Percentiles rank a stretch among this genome's conserved stretches.
phyloP scores from a whole-genome alignment of 1,284 basidiomycete species.

The Pyrrhoderma noxium region DNA sequence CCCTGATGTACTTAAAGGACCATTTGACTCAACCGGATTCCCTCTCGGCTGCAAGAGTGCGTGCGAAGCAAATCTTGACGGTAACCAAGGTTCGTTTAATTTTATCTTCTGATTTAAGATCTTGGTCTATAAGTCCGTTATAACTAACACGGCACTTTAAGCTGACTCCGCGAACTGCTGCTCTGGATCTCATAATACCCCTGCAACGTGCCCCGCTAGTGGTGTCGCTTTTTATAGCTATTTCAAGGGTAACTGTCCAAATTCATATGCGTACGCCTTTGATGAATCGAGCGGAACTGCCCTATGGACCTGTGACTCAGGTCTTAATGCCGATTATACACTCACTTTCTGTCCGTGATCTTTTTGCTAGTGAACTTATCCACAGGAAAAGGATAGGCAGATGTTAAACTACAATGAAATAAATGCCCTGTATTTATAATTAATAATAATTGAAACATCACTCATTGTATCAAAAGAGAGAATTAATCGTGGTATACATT shows the following conservation, averaged over 20 bases:
- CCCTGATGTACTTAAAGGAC: constrained; percentile 44
- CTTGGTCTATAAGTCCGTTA: constrained; percentile 28
- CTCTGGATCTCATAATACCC: constrained; percentile 42
- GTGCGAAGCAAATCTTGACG: constrained; percentile 46
- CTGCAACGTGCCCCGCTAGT: constrained; percentile 42
- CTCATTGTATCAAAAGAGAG: too few species aligned
- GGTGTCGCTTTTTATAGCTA: constrained; percentile 45
- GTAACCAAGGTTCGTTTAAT: constrained; percentile 32
- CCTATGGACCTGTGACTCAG: constrained; percentile 42
- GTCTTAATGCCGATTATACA: constrained; percentile 41
- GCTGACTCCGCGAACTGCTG: constrained; percentile 45
- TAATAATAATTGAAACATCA: too few species aligned
- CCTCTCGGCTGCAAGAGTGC: constrained; percentile 53
- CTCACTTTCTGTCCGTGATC: constrained; percentile 45
- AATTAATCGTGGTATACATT: too few species aligned
- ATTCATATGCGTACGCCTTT: constrained; percentile 51
- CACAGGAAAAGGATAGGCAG: too few species aligned
- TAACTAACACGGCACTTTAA: constrained; percentile 28
- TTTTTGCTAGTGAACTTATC: too few species aligned
- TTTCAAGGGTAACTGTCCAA: constrained; percentile 50
- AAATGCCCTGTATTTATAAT: too few species aligned
- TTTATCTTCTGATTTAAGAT: constrained; percentile 19
- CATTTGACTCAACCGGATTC: constrained; percentile 42
- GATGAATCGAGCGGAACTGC: constrained; percentile 48
- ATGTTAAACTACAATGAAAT: too few species aligned